Conservation (phyloP, 139 green algal genomes). For the Chlamydomonas sp. region DNA sequence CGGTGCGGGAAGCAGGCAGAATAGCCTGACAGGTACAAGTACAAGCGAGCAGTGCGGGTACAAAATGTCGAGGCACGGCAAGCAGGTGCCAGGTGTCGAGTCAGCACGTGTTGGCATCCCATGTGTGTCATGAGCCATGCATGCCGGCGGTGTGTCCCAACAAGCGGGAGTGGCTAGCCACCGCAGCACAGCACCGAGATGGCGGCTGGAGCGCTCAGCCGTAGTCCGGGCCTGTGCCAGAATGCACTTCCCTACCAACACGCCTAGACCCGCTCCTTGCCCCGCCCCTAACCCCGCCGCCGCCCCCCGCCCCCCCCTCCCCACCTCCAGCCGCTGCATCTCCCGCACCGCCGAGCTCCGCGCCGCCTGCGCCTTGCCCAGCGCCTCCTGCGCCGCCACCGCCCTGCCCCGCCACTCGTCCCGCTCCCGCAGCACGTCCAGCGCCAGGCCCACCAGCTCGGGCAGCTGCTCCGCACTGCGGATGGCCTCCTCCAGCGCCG, state of each 20-base stretch:
- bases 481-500: conserved; percentile 15
- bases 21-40: too few species aligned
- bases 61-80: too few species aligned
- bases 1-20: too few species aligned
- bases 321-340: conserved; percentile 23
- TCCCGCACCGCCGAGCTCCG: conserved; percentile 28
- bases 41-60: too few species aligned
- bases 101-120: too few species aligned
- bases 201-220: neutral
- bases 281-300: neutral
- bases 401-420: conserved; percentile 17
- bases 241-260: neutral
- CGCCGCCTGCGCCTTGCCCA: conserved; percentile 9
- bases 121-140: too few species aligned
- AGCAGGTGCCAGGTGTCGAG: too few species aligned
- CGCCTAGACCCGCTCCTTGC: neutral
- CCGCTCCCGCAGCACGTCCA: conserved; percentile 34
- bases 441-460: conserved; percentile 16
- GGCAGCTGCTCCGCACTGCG: neutral
- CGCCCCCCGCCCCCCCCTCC: neutral
- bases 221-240: neutral
- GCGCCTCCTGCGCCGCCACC: conserved; percentile 19
- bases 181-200: neutral
- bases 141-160: too few species aligned
- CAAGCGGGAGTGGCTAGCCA: neutral